Evolutionary conservation across 2,329 filamentous ascomycete species (phyloP).

Genomic region (Cercospora berteroae): DNA sequence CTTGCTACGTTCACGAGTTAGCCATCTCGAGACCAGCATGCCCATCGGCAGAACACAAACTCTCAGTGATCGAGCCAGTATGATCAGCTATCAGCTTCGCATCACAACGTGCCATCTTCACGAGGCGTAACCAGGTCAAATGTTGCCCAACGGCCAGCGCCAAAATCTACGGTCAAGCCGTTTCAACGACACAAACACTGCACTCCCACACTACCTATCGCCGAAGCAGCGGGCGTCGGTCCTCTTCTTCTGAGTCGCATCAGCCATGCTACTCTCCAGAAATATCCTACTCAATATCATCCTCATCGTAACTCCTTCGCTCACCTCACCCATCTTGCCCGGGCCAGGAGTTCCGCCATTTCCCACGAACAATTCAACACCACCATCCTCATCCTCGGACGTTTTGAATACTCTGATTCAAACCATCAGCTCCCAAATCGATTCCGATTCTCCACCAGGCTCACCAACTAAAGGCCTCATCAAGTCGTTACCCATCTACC

Average conservation of each 20-base stretch:
- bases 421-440: background rate
- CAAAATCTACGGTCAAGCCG: background rate
- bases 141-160: background rate
- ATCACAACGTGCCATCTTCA: background rate
- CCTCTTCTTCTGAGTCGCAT: background rate
- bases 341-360: background rate
- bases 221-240: background rate
- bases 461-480: background rate
- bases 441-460: background rate
- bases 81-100: background rate
- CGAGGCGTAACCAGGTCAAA: background rate
- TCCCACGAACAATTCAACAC: background rate
- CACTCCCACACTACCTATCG: background rate
- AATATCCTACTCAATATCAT: background rate
- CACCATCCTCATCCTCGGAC: background rate
- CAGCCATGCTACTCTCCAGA: background rate
- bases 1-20: background rate
- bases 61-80: background rate
- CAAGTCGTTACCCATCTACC: constrained; percentile 20
- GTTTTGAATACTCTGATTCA: background rate
- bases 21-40: background rate
- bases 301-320: background rate
- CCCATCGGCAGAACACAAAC: background rate
- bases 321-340: background rate
- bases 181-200: background rate